Base-by-base conservation (phyloP, 2,329 filamentous ascomycete genomes). In the Parasarocladium wereldwijsianum region DNA sequence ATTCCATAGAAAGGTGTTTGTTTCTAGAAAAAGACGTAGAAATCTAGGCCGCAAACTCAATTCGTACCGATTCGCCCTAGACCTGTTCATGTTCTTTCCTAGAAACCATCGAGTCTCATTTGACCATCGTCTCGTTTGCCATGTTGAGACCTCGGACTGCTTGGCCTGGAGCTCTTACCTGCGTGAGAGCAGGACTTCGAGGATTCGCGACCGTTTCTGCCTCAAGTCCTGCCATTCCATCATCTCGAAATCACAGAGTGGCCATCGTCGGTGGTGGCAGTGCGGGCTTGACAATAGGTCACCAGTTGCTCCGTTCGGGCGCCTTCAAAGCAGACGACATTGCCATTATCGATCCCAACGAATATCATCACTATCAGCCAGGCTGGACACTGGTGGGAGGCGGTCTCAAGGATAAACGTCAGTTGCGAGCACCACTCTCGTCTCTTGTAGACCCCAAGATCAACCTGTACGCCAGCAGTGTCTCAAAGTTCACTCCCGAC, bases 341-440 rank as follows among this genome's bases (percentile, higher is more conserved):
- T 36, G 73, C 74, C 17, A 42, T 79, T 16, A 52, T 79, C 24
- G 74, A 79, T 38, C 74, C 74, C 0, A 61, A 73, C 1, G 45
- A 52, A 38, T 73, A 62, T 58, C 73, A 79, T 43, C 61, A 79
- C 51, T 79, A 77, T 45, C 74, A 79, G 47, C 71, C 74, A 1
- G 74, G 74, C 32, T 79, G 73, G 73, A 79, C 75, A 2, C 57
- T 79, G 1, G 74, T 78, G 3, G 74, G 73, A 24, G 72, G 68
- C 22, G 74, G 74, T 4, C 57, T 79, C 22, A 77, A 77, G 49
- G 62, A 56, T 26, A 73, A 71, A 43, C 55, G 74, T 37, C 62
- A 74, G 15, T 50, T 78, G 33, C 60, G 62, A 26, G 49, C 53
- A 33, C 64, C 63, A 1, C 44, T 76, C 22, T 41, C 52, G 4